Percentiles rank a stretch among this genome's conserved stretches.
These are phyloP conservation scores for Inga oerstediana DNA, from an alignment of 306 rosid genomes.

Conservation along the genomic window DNA sequence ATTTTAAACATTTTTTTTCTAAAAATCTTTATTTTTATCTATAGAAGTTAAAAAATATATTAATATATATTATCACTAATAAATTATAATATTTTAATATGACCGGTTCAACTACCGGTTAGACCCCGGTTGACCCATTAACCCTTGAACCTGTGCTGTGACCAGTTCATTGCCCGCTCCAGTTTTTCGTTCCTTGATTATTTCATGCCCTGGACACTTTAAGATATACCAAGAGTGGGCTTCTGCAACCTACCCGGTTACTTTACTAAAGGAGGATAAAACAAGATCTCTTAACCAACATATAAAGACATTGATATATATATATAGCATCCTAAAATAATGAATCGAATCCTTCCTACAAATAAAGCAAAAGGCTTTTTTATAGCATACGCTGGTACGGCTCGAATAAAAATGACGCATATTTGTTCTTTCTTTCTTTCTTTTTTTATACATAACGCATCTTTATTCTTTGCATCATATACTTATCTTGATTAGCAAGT, in stretches of 20 bases:
- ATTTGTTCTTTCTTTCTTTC: background rate
- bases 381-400: background rate
- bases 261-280: background rate
- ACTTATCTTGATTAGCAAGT: background rate
- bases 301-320: background rate
- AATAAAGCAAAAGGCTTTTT: background rate
- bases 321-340: background rate
- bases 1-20: too few species aligned
- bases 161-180: too few species aligned
- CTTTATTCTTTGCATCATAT: background rate
- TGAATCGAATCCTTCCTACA: background rate
- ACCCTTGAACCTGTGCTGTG: too few species aligned
- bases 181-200: too few species aligned
- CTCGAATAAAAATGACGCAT: background rate
- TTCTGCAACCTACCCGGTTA: background rate
- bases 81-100: too few species aligned
- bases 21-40: too few species aligned
- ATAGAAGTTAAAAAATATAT: too few species aligned
- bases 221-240: background rate
- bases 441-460: too few species aligned
- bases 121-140: too few species aligned
- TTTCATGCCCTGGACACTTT: background rate
- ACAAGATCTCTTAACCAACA: background rate
- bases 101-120: too few species aligned
- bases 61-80: too few species aligned